phyloP scores from a whole-genome alignment of 2,329 filamentous ascomycete genomes.

The Lachnellula occidentalis region DNA sequence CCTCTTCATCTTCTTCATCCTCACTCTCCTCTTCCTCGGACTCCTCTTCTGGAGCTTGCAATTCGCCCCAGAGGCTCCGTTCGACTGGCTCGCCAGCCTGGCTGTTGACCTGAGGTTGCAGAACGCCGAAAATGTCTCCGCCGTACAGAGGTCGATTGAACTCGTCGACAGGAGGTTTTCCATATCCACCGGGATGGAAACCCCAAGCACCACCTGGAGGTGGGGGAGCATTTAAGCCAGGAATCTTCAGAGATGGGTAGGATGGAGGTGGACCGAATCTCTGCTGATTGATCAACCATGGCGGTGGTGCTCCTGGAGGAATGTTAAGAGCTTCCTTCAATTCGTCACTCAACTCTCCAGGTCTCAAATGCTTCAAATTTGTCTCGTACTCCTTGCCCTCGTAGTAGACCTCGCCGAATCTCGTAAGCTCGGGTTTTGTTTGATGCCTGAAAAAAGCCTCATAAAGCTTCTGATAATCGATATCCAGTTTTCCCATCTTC shows the following conservation, averaged over 20 bases:
- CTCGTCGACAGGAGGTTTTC: constrained; percentile 92
- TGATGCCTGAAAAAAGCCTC: constrained; percentile 98
- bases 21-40: constrained; percentile 67
- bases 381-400: constrained; percentile 98
- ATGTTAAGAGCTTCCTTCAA: constrained; percentile 92
- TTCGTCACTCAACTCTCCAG: constrained; percentile 83
- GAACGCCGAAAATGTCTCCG: constrained; percentile 87
- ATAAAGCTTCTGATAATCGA: constrained; percentile 97
- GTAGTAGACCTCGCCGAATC: constrained; percentile 98
- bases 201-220: constrained; percentile 89
- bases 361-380: constrained; percentile 82
- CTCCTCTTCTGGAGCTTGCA: constrained; percentile 74
- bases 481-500: constrained; percentile 95
- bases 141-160: constrained; percentile 87
- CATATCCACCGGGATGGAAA: constrained; percentile 91
- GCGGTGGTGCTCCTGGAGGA: constrained; percentile 84
- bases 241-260: constrained; percentile 91
- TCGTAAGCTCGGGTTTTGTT: constrained; percentile 87
- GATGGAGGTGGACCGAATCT: constrained; percentile 88
- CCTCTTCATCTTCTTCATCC: constrained; percentile 65
- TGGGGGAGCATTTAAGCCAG: constrained; percentile 88
- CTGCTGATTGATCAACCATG: constrained; percentile 97
- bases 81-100: constrained; percentile 76
- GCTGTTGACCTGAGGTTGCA: constrained; percentile 54
- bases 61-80: constrained; percentile 83